Evolutionary conservation across 768 basidiomycete genomes (phyloP).

Genomic region (Tylopilus felleus): DNA sequence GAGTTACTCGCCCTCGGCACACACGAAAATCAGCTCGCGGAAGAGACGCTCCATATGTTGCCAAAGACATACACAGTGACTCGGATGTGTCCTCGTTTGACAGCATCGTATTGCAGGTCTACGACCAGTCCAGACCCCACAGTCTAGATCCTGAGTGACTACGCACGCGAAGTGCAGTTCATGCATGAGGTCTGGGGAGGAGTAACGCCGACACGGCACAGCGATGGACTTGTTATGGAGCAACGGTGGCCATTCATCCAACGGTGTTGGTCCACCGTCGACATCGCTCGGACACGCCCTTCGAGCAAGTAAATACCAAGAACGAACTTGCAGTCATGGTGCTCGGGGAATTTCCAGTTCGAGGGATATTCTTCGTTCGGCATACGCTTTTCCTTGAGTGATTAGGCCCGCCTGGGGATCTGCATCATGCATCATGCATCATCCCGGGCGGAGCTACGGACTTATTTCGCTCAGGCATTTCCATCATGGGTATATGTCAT

Average conservation of each 20-base stretch:
- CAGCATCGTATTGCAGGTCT: not conserved
- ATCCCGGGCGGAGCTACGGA: too few species aligned
- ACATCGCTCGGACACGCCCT: not conserved
- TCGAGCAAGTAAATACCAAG: not conserved
- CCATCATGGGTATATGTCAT: too few species aligned
- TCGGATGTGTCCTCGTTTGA: slow-evolving; percentile 6
- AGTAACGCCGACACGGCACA: too few species aligned
- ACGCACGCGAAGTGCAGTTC: too few species aligned
- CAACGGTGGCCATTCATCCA: not conserved
- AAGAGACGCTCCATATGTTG: not conserved
- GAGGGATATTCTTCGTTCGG: not conserved
- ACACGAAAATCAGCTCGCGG: not conserved
- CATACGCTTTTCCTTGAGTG: too few species aligned
- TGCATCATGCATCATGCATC: too few species aligned
- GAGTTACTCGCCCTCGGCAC: not conserved
- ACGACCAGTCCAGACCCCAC: not conserved
- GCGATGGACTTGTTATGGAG: too few species aligned
- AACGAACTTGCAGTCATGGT: not conserved
- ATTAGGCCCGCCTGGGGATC: too few species aligned
- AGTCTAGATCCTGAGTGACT: too few species aligned
- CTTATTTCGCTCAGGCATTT: too few species aligned
- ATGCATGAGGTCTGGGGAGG: too few species aligned
- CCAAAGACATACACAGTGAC: not conserved
- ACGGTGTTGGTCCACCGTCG: not conserved
- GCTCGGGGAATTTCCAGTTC: not conserved